Base-by-base conservation (phyloP, 495 filamentous ascomycete genomes). In the Daldinia loculata region DNA sequence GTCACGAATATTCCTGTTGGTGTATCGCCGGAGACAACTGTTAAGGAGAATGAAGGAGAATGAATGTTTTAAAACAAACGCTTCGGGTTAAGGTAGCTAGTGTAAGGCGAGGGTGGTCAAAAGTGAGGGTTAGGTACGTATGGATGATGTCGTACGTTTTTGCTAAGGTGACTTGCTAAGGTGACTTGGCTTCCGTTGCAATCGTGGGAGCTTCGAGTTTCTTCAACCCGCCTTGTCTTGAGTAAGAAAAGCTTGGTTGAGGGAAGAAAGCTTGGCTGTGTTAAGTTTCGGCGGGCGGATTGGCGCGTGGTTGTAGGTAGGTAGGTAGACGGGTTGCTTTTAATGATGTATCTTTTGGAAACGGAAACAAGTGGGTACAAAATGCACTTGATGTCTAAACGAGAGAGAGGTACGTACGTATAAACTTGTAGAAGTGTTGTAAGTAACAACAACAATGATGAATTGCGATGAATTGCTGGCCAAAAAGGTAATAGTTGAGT, bases 121-220 rank as follows among this genome's bases (percentile, higher is more conserved):
- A 48, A 17, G 38, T 26, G 22, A 57, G 36, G 24, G 38, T 56
- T 56, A 50, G 15, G 38, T 52, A 62, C 34, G 34, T 56, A 68
- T 48, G 57, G 59, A 55, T 26, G 34, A 36, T 63, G 55, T 71
- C 63, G 53, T 71, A 71, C 43, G 63, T 67, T 71, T 29, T 48
- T 48, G 27, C 26, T 27, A 27, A 27, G 26, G 27, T 27, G 27
- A 27, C 27, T 45, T 14, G 48, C 19, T 55, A n/a, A 57, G 38
- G 27, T 43, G 58, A 63, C 63, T 66, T 62, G 52, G 58, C 56
- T 66, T 24, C 36, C 27, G 52, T 63, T 62, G 43, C 43, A 62
- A 55, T 34, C 39, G 19, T 30, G 29, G 36, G 17, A 43, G 22
- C 43, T 60, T 43, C 22, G 26, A 60, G 22, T 29, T 60, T 60